These are phyloP conservation scores for Glebionis coronaria DNA, from an alignment of 129 eudicot genomes.

Conservation along the genomic window DNA sequence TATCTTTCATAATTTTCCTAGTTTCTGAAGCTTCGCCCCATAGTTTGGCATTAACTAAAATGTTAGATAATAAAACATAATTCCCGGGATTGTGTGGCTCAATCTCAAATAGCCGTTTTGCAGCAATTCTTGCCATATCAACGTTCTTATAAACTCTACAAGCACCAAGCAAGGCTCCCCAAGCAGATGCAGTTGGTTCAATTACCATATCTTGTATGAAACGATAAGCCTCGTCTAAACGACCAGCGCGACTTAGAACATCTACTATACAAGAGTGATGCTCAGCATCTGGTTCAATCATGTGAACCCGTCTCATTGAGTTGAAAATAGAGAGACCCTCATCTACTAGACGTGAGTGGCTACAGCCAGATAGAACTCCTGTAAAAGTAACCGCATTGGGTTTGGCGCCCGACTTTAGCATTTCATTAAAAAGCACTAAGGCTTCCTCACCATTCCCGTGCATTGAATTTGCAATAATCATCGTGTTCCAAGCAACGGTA, in stretches of 20 bases:
- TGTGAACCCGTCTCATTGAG: slow-evolving; percentile 56
- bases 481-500: slow-evolving; percentile 74
- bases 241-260: slow-evolving; percentile 70
- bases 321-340: slow-evolving; percentile 53
- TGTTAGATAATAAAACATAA: slow-evolving; percentile 64
- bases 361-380: slow-evolving; percentile 76
- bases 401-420: slow-evolving; percentile 49
- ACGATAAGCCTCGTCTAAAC: slow-evolving; percentile 56
- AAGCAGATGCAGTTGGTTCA: slow-evolving; percentile 68
- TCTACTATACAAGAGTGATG: slow-evolving; percentile 81
- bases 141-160: slow-evolving; percentile 77
- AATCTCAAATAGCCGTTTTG: slow-evolving; percentile 63
- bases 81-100: slow-evolving; percentile 82
- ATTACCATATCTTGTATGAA: slow-evolving; percentile 63
- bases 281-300: slow-evolving; percentile 65
- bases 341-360: slow-evolving; percentile 71
- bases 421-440: slow-evolving; percentile 37
- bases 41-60: slow-evolving; percentile 58
- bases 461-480: slow-evolving; percentile 68
- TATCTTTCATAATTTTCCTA: slow-evolving; percentile 64
- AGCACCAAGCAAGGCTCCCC: slow-evolving; percentile 87
- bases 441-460: slow-evolving; percentile 73
- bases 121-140: slow-evolving; percentile 66
- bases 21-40: slow-evolving; percentile 77
- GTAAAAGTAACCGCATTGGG: slow-evolving; percentile 74